Conservation (phyloP, 1,284 basidiomycete species). For the Vanrija sp. region DNA sequence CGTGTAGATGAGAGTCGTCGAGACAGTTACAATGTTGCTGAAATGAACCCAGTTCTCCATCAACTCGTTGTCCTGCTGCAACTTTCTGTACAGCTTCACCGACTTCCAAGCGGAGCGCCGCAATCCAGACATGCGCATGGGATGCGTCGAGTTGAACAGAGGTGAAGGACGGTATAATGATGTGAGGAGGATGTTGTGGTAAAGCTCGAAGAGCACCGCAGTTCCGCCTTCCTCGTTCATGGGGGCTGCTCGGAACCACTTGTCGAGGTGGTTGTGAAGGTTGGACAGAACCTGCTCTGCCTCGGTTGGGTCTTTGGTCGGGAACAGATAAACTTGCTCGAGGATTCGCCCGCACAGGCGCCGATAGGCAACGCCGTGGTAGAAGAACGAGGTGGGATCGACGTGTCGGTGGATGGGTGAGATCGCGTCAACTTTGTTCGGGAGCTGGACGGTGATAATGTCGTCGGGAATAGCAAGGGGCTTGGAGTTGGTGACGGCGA, state of each 20-base stretch:
- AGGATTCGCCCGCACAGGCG: conserved; percentile 6
- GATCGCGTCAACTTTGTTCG: too few species aligned
- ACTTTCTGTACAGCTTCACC: conserved; percentile 6
- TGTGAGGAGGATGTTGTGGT: background rate
- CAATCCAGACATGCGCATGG: background rate
- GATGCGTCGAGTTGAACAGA: background rate
- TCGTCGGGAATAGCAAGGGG: background rate
- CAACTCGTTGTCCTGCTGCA: background rate
- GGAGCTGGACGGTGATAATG: background rate
- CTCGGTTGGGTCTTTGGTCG: background rate
- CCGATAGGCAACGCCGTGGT: background rate
- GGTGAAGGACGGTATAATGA: background rate
- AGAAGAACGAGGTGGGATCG: too few species aligned
- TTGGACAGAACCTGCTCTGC: conserved; percentile 2
- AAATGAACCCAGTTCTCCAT: background rate
- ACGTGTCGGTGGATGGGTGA: too few species aligned
- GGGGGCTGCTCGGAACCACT: background rate
- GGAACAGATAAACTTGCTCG: background rate
- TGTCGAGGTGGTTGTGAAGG: conserved; percentile 4
- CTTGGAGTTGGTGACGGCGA: background rate
- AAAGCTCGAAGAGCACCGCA: background rate
- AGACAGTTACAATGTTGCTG: background rate
- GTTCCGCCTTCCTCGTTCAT: background rate
- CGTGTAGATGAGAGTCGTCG: background rate
- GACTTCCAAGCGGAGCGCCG: background rate